A percentile compares a stretch with the other conserved stretches of the same genome.
phyloP scores from a whole-genome alignment of 179 eudicot species.

The Gypsophila paniculata region DNA sequence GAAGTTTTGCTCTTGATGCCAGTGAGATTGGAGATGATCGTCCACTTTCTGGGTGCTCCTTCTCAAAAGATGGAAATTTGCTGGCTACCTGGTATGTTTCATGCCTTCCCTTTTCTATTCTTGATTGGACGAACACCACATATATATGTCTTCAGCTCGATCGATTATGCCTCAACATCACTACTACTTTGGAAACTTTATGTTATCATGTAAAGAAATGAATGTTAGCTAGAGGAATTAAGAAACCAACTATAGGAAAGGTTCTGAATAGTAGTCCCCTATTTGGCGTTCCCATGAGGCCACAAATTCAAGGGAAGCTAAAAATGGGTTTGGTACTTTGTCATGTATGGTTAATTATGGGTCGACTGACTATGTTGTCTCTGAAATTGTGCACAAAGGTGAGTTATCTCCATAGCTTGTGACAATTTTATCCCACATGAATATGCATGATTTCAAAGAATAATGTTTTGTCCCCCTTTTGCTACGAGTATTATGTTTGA shows the following conservation, averaged over 20 bases:
- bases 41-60: slow-evolving; percentile 82
- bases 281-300: too few species aligned
- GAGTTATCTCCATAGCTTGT: too few species aligned
- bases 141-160: neutral
- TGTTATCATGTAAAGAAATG: slow-evolving; percentile 2
- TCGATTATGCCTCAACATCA: neutral
- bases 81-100: slow-evolving; percentile 78
- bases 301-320: too few species aligned
- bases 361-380: neutral
- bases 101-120: neutral
- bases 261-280: neutral
- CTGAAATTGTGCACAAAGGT: neutral
- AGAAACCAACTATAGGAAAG: neutral
- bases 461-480: too few species aligned
- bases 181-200: neutral
- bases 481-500: too few species aligned
- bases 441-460: too few species aligned
- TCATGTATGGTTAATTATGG: neutral
- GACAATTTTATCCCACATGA: too few species aligned
- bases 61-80: slow-evolving; percentile 65
- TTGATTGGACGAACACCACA: neutral
- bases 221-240: neutral
- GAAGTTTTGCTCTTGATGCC: slow-evolving; percentile 55
- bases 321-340: too few species aligned
- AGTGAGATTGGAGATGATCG: slow-evolving; percentile 94